A percentile compares a stretch with the other conserved stretches of the same genome.
phyloP scores from a whole-genome alignment of 306 rosid genomes.

The Psophocarpus tetragonolobus region DNA sequence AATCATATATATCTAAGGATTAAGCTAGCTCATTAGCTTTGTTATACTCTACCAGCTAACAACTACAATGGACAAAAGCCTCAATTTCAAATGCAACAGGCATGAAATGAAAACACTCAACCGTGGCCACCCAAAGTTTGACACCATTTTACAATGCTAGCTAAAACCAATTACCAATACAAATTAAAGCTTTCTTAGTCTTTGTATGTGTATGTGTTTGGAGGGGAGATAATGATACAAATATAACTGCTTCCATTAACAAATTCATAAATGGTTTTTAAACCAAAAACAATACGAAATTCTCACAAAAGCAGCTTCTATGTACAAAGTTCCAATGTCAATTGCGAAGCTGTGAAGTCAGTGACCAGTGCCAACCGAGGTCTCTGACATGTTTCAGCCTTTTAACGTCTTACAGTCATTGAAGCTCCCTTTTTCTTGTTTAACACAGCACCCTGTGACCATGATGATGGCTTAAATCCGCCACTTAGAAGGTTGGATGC shows the following conservation, averaged over 20 bases:
- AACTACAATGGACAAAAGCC: no score
- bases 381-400: background rate
- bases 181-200: background rate
- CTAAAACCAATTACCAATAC: background rate
- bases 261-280: background rate
- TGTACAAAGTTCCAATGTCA: conserved; percentile 18
- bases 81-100: no score
- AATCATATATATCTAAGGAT: no score
- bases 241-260: background rate
- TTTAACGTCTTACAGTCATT: conserved; percentile 38
- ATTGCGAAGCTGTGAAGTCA: background rate
- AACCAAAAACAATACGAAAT: background rate
- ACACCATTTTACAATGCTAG: background rate
- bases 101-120: background rate
- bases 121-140: background rate
- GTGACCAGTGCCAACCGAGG: background rate
- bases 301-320: background rate
- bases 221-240: background rate
- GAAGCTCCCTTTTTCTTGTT: conserved; percentile 42
- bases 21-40: no score
- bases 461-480: conserved; percentile 65
- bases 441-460: conserved; percentile 64
- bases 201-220: no score
- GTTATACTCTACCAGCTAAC: no score
- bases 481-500: conserved; percentile 69